Conservation (phyloP, 2,329 filamentous ascomycete genomes). For the Zymoseptoria tritici region DNA sequence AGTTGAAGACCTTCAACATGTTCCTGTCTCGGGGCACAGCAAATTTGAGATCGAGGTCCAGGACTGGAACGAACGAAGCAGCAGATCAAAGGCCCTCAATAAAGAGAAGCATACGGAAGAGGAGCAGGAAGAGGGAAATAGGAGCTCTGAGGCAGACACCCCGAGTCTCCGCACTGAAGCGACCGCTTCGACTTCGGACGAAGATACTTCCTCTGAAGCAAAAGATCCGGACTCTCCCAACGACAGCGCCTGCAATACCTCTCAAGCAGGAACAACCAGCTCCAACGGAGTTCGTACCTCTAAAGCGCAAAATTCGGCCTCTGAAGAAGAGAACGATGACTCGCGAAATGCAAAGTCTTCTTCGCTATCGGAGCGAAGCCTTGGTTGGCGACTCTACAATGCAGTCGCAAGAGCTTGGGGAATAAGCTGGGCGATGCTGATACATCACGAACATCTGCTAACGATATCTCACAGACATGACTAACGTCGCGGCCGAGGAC, state of each 20-base stretch:
- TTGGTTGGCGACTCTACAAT: not conserved
- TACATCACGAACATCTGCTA: not conserved
- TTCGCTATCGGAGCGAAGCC: not conserved
- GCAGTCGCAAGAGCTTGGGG: not conserved
- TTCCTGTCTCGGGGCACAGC: too few species aligned
- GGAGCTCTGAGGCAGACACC: too few species aligned
- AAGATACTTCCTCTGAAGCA: not conserved
- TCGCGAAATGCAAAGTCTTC: not conserved
- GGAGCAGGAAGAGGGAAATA: not conserved
- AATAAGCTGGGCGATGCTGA: not conserved
- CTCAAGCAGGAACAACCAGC: not conserved
- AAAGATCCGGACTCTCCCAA: not conserved
- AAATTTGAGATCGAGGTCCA: not conserved
- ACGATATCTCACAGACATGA: conserved; percentile 2
- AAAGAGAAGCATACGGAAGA: not conserved
- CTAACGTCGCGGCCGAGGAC: conserved; percentile 2
- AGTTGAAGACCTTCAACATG: too few species aligned
- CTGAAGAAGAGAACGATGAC: not conserved
- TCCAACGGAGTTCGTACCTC: not conserved
- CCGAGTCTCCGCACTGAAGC: too few species aligned
- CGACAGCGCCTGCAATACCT: not conserved
- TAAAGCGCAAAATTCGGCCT: not conserved
- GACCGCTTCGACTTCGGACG: not conserved
- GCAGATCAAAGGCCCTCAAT: not conserved
- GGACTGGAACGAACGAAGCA: not conserved